These are phyloP conservation scores for Camelina laxa DNA, from an alignment of 345 rosid genomes.

Conservation along the genomic window DNA sequence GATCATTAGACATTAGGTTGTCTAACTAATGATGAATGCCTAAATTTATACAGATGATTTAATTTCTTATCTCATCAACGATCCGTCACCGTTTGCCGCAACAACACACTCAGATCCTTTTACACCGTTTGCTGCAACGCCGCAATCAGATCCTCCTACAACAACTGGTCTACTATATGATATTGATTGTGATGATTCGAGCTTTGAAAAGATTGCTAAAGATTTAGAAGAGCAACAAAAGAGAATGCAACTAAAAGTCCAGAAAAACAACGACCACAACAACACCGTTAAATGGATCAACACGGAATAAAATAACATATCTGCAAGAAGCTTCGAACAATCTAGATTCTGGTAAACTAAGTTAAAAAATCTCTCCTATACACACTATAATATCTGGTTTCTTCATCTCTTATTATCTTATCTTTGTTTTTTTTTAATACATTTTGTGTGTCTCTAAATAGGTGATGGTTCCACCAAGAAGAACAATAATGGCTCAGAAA, in stretches of 20 bases:
- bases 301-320: too few relatives aligned
- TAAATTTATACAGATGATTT: not conserved
- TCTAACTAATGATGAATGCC: not conserved
- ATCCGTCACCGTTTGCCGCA: not conserved
- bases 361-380: not conserved
- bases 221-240: slow-evolving; percentile 4
- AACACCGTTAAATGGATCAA: not conserved
- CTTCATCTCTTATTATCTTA: not conserved
- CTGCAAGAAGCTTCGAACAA: not conserved
- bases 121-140: not conserved
- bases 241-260: not conserved
- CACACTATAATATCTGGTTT: not conserved
- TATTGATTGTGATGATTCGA: not conserved
- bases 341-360: not conserved
- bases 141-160: not conserved
- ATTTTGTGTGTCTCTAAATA: not conserved
- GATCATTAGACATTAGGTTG: not conserved
- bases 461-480: slow-evolving; percentile 6
- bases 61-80: not conserved
- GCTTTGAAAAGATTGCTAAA: not conserved
- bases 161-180: not conserved
- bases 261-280: not conserved
- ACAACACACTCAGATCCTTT: not conserved
- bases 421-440: too few relatives aligned
- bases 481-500: not conserved